phyloP scores from a whole-genome alignment of 2,329 filamentous ascomycete genomes.

The Grosmannia huntii region DNA sequence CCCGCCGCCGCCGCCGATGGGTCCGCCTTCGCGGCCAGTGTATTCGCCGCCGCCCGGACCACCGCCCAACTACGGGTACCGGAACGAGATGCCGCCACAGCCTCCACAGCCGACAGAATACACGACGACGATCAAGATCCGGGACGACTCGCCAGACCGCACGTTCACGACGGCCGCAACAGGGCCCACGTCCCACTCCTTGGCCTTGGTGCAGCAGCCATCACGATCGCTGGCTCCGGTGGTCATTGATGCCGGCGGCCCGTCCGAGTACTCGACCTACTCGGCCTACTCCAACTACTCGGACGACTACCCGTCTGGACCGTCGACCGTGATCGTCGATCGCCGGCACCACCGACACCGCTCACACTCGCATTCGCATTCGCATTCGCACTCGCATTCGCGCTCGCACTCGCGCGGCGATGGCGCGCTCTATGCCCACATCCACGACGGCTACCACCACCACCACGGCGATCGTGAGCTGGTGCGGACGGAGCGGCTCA shows the following conservation, averaged over 20 bases:
- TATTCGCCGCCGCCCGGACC: conserved; percentile 19
- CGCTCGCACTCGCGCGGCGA: conserved; percentile 27
- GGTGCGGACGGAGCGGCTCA: conserved; percentile 41
- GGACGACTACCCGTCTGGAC: conserved; percentile 20
- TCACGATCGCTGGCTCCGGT: conserved; percentile 19
- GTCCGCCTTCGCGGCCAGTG: conserved; percentile 13
- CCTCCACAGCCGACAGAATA: conserved; percentile 23
- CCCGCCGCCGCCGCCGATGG: conserved; percentile 16
- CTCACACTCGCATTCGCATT: conserved; percentile 2
- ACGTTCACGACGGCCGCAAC: conserved; percentile 16
- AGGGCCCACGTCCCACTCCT: conserved; percentile 10
- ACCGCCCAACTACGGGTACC: background rate
- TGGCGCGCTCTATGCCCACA: conserved; percentile 47
- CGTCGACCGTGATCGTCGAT: conserved; percentile 23
- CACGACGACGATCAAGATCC: conserved; percentile 29
- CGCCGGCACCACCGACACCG: conserved; percentile 14
- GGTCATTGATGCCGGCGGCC: conserved; percentile 25
- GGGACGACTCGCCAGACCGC: conserved; percentile 33
- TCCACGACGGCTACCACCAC: conserved; percentile 55
- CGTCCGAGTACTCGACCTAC: conserved; percentile 19
- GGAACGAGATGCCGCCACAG: conserved; percentile 17
- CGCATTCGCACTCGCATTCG: conserved; percentile 12
- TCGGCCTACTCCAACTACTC: background rate
- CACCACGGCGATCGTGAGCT: conserved; percentile 30
- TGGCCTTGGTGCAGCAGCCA: conserved; percentile 9